phyloP scores from a whole-genome alignment of 1,139 yeast species.

The Saccharomycopsis hybrid region DNA sequence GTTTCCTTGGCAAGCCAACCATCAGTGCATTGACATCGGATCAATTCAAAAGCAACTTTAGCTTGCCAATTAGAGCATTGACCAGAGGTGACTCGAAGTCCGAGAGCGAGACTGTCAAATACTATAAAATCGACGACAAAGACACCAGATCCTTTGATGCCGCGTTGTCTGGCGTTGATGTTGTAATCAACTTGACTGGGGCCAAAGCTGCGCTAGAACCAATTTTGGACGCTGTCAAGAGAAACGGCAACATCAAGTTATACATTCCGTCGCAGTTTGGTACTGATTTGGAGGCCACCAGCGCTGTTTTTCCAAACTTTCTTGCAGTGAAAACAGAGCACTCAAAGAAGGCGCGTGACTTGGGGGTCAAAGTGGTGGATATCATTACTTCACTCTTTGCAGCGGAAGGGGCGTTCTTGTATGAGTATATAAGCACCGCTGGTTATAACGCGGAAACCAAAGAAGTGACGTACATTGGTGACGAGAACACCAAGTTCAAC shows the following conservation, averaged over 20 bases:
- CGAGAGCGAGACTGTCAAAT: too few species aligned
- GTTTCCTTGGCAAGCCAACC: slow-evolving; percentile 44
- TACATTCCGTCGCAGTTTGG: slow-evolving; percentile 65
- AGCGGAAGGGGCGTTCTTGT: slow-evolving; percentile 34
- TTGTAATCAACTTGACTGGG: slow-evolving; percentile 41
- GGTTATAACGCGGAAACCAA: slow-evolving; percentile 33
- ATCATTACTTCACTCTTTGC: slow-evolving; percentile 41
- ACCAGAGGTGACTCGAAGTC: too few species aligned
- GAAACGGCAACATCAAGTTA: too few species aligned
- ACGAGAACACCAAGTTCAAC: slow-evolving; percentile 32
- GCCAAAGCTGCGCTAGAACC: slow-evolving; percentile 33
- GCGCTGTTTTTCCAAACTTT: slow-evolving; percentile 32
- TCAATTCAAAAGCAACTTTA: slow-evolving; percentile 39
- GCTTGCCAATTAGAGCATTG: slow-evolving; percentile 46
- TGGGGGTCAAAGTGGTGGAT: slow-evolving; percentile 49
- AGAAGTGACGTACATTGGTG: slow-evolving; percentile 39
- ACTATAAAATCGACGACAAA: too few species aligned
- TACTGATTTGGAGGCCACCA: slow-evolving; percentile 32
- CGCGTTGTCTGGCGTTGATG: slow-evolving; percentile 44
- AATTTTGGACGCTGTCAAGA: slow-evolving; percentile 33
- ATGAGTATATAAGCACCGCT: slow-evolving; percentile 32
- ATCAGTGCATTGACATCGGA: slow-evolving; percentile 40
- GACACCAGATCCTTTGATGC: neutral
- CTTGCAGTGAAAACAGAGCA: slow-evolving; percentile 36
- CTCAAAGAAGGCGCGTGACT: slow-evolving; percentile 35